Base-by-base conservation (phyloP, 345 rosid species). In the Bruguiera parviflora region DNA sequence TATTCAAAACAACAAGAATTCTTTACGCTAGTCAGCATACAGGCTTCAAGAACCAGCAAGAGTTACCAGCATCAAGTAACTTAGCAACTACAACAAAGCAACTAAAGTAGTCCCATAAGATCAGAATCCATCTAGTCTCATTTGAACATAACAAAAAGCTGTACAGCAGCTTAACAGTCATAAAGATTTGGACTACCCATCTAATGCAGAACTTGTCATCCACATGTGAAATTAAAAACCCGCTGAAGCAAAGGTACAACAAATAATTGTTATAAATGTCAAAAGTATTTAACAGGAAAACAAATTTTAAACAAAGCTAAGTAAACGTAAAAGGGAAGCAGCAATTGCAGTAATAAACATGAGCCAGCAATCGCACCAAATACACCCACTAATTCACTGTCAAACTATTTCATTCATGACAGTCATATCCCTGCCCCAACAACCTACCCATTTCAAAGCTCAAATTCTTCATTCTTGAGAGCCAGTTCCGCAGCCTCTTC, bases 401-500 rank as follows among this genome's bases (percentile, higher is more conserved):
- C 27, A 0, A 20, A 63, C 31, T 19, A 67, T 61, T 62, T 29
- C 25, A 76, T 47, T 71, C 49, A 60, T 67, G 28, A 51, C 60
- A 33, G 10, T 28, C 10, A 51, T 62, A 55, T 22, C 55, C 55
- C 24, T 24, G 9, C 58, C 6, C 29, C 32, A 64, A 11, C 35
- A 43, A 22, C 8, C 21, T 56, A 2, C 20, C 57, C 68, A 49
- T 53, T 63, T 89, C 81, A 91, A 66, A 93, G 92, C 87, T 93
- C 98, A 60, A 89, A 93, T 73, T 89, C 96, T 71, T 91, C 97
- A 21, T 89, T 91, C 64, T 80, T 84, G 6, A 88, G 84, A 1
- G 97, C 95, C 69, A 83, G 31, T 63, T 88, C 97, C 3, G 98
- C 90, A 72, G 94, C 96, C 80, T 91, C 97, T 74, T 95, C 98